A percentile compares a stretch with the other conserved stretches of the same genome.
Evolutionary conservation across 1,139 yeast species (phyloP).

Genomic region (Kodamaea derodonti): DNA sequence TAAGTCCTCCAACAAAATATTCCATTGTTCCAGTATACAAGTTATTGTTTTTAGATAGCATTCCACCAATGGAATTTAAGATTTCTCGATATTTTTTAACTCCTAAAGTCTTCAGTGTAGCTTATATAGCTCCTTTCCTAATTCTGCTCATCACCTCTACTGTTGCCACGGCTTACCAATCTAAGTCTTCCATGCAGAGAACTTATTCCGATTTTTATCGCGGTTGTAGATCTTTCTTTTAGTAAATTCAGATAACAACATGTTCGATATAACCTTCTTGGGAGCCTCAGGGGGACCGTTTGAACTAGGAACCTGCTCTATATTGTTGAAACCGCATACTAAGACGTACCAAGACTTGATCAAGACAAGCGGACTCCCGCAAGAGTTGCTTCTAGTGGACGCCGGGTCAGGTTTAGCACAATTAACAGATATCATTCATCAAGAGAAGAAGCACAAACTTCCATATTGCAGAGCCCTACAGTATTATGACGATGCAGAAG

Average conservation of each 20-base stretch:
- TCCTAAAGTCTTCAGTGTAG: not conserved
- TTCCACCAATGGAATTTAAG: conserved; percentile 7
- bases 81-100: not conserved
- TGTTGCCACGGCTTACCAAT: not conserved
- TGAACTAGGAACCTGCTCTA: conserved; percentile 63
- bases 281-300: conserved; percentile 82
- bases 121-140: no score
- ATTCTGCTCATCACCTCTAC: no score
- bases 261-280: conserved; percentile 53
- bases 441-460: conserved; percentile 13
- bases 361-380: conserved; percentile 13
- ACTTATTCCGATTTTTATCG: not conserved
- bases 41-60: no score
- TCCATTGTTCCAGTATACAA: no score
- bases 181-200: not conserved
- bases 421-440: conserved; percentile 48
- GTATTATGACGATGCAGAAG: conserved; percentile 26
- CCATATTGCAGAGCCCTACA: conserved; percentile 14
- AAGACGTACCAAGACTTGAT: conserved; percentile 36
- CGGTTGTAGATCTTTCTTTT: not conserved
- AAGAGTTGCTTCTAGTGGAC: conserved; percentile 55
- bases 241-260: not conserved
- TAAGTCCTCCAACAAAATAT: no score
- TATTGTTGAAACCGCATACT: conserved; percentile 55
- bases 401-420: conserved; percentile 74